Evolutionary conservation across 2,329 filamentous ascomycete genomes (phyloP), one percentile per base, ranked within the genome.

Genomic region (Biscogniauxia marginata): DNA sequence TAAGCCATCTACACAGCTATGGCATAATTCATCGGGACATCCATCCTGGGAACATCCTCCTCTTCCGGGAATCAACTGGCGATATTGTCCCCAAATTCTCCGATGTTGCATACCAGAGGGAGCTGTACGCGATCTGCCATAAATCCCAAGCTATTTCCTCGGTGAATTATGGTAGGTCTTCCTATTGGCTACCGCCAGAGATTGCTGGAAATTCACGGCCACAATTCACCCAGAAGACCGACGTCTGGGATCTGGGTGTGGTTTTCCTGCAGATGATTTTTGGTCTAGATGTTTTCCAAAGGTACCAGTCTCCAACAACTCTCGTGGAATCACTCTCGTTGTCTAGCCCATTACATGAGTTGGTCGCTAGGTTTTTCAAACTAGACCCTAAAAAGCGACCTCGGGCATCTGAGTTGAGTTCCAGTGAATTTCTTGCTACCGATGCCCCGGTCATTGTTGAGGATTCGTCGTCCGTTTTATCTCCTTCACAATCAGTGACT

Each of bases 231-330:
- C 83, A 83, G 66, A 96, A 96, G 71, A 91, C 91, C 0, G 95
- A 98, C 70, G 84, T 98, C 7, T 99, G 95, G 95, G 90, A 97
- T 63, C 86, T 99, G 66, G 95, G 95, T 4, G 85, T 97, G 24
- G 84, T 97, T 4, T 90, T 97, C 65, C 74, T 96, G 43, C 93
- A 99, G 71, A 97, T 98, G 91, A 83, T 95, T 3, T 93, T 97
- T 70, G 95, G 95, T 2, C 79, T 91, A 30, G 85, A 91, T 62
- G 84, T 91, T 6, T 79, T 89, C 18, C 81, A 88, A 57, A 89
- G 87, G 56, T 93, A 95, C 71, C 86, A 87, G 16, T 96, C 91
- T 0, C 93, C 93, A 1, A 84, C 83, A 55, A 84, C 85, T 45
- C 74, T 96, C 51, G 86, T 91, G 69, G 85, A 88, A 11, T 85